A percentile compares a stretch with the other conserved stretches of the same genome.
phyloP scores from a whole-genome alignment of 2,329 filamentous ascomycete genomes.

The Hortaea sp. region DNA sequence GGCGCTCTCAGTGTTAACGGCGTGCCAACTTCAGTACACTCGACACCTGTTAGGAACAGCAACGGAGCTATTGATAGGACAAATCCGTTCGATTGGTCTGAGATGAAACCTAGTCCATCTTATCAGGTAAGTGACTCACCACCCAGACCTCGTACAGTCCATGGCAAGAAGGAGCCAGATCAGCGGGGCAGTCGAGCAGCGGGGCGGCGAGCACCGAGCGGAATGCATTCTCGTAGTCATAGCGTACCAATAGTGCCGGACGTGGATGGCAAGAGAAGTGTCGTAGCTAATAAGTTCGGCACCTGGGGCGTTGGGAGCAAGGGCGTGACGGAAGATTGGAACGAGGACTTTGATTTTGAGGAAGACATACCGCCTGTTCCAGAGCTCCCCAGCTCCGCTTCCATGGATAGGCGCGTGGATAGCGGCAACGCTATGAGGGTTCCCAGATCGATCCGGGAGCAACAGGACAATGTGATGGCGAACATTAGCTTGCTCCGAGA shows the following conservation, averaged over 20 bases:
- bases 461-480: conserved; percentile 70
- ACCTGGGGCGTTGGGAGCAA: conserved; percentile 76
- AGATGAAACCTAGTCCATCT: conserved; percentile 54
- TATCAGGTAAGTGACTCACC: conserved; percentile 46
- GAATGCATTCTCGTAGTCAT: conserved; percentile 66
- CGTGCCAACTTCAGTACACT: conserved; percentile 22
- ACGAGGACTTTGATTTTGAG: conserved; percentile 76
- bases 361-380: conserved; percentile 26
- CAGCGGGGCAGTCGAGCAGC: conserved; percentile 58
- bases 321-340: conserved; percentile 76
- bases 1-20: conserved; percentile 10
- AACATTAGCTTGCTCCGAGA: conserved; percentile 79
- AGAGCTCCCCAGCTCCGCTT: conserved; percentile 27
- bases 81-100: conserved; percentile 62
- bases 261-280: conserved; percentile 39
- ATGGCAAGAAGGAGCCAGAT: conserved; percentile 65
- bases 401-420: conserved; percentile 32
- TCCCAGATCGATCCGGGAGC: conserved; percentile 68
- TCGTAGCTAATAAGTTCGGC: conserved; percentile 61
- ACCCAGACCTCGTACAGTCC: conserved; percentile 62
- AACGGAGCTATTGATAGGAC: conserved; percentile 34
- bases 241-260: conserved; percentile 67
- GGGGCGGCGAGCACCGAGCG: conserved; percentile 57
- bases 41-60: conserved; percentile 29
- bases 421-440: conserved; percentile 53